Percentiles rank a stretch among this genome's conserved stretches.
phyloP scores from a whole-genome alignment of 192 early-diverging fungal species.

The Backusella macrospora region DNA sequence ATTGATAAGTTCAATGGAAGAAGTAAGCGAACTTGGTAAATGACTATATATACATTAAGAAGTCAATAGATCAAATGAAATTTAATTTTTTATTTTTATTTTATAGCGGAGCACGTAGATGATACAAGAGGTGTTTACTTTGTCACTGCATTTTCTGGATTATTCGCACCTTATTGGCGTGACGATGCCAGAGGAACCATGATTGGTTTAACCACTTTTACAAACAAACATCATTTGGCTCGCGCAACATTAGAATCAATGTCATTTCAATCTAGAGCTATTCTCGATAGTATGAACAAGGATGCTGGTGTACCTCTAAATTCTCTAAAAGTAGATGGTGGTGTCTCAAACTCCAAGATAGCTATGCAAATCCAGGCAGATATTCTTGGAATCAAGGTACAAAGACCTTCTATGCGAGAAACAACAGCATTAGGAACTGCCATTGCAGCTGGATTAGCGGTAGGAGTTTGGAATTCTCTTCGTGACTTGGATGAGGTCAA shows the following conservation, averaged over 20 bases:
- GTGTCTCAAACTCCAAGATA: conserved; percentile 84
- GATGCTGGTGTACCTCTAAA: conserved; percentile 70
- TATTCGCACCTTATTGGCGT: conserved; percentile 96
- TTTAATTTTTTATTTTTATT: neutral
- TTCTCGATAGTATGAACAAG: conserved; percentile 85
- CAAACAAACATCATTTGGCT: conserved; percentile 85
- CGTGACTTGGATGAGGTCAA: conserved; percentile 58
- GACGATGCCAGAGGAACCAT: conserved; percentile 91
- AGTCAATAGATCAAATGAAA: neutral
- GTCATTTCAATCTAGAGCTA: conserved; percentile 86
- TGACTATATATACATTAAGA: neutral
- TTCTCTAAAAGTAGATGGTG: conserved; percentile 84
- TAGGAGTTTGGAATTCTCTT: conserved; percentile 57
- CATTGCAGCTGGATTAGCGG: conserved; percentile 75
- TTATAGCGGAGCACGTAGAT: conserved; percentile 54
- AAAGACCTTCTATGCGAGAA: conserved; percentile 85
- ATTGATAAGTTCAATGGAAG: conserved; percentile 68
- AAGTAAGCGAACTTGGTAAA: conserved; percentile 68
- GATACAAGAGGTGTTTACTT: conserved; percentile 92
- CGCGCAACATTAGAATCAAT: conserved; percentile 88
- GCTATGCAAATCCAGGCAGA: conserved; percentile 92
- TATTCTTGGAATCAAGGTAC: conserved; percentile 77
- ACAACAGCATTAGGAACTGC: conserved; percentile 93
- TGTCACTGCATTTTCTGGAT: conserved; percentile 92
- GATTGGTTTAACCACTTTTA: conserved; percentile 86